Evolutionary conservation across 73 alveolate genomes (phyloP).

Genomic region (Paramecium primaurelia): DNA sequence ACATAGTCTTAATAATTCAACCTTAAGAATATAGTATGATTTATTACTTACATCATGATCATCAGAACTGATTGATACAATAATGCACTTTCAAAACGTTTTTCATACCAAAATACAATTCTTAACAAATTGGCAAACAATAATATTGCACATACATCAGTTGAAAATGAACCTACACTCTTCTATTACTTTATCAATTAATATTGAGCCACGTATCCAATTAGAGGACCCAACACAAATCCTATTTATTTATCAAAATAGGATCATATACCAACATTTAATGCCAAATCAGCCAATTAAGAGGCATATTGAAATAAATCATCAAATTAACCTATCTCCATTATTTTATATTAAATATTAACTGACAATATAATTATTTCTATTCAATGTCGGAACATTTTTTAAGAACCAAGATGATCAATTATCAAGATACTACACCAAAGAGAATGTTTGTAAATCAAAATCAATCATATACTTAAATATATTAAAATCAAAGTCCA

Average conservation of each 20-base stretch:
- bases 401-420: not conserved
- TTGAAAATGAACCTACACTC: slow-evolving; percentile 22
- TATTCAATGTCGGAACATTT: not conserved
- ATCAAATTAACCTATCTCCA: not conserved
- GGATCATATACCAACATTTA: not conserved
- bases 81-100: slow-evolving; percentile 1
- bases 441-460: not conserved
- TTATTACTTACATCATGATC: slow-evolving; percentile 15
- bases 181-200: not conserved
- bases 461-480: not conserved
- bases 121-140: slow-evolving; percentile 53
- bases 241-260: not conserved
- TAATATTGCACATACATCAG: slow-evolving; percentile 51
- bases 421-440: not conserved
- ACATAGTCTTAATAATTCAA: slow-evolving; percentile 2
- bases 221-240: slow-evolving; percentile 49
- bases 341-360: not conserved
- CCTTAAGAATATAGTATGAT: not conserved
- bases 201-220: slow-evolving; percentile 33
- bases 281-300: not conserved
- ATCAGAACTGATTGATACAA: not conserved
- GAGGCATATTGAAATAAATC: not conserved
- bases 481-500: not conserved
- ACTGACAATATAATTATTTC: not conserved
- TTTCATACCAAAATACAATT: not conserved